Evolutionary conservation across 2,329 filamentous ascomycete genomes (phyloP).

Genomic region (Neonectria neomacrospora): DNA sequence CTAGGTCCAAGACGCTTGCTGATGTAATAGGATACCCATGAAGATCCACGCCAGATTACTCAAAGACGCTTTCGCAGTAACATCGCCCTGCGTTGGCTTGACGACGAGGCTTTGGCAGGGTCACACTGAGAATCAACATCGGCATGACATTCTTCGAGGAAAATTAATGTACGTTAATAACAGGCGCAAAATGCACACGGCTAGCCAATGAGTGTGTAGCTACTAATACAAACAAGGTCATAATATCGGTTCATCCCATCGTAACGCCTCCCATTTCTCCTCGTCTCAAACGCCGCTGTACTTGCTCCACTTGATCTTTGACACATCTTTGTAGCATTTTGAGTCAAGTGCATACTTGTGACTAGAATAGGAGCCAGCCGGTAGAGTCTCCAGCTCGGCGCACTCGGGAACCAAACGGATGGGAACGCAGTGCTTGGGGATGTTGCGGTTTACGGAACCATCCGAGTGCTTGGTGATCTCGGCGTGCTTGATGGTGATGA

Average conservation of each 20-base stretch:
- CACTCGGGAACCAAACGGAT: conserved; percentile 59
- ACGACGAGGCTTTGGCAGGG: no score
- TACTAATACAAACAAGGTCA: conserved; percentile 9
- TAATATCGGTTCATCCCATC: conserved; percentile 2
- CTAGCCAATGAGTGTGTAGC: conserved; percentile 14
- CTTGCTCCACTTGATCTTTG: conserved; percentile 42
- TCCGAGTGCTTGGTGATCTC: conserved; percentile 41
- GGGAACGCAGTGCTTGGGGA: conserved; percentile 53
- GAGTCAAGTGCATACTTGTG: conserved; percentile 54
- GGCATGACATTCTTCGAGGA: not conserved
- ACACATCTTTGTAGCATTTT: conserved; percentile 55
- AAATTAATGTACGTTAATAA: conserved; percentile 16
- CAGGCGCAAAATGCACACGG: conserved; percentile 1
- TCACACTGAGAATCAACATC: not conserved
- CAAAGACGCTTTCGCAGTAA: no score
- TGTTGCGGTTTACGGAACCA: conserved; percentile 34
- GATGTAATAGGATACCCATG: no score
- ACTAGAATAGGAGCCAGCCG: conserved; percentile 49
- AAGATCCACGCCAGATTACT: no score
- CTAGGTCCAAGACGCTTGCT: no score
- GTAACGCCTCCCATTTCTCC: not conserved
- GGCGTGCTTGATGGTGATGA: conserved; percentile 54
- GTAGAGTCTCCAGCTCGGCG: conserved; percentile 50
- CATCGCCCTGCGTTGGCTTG: not conserved
- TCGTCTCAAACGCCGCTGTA: conserved; percentile 32